Conservation (phyloP, 148 eudicot genomes). For the Chenopodium quinoa region DNA sequence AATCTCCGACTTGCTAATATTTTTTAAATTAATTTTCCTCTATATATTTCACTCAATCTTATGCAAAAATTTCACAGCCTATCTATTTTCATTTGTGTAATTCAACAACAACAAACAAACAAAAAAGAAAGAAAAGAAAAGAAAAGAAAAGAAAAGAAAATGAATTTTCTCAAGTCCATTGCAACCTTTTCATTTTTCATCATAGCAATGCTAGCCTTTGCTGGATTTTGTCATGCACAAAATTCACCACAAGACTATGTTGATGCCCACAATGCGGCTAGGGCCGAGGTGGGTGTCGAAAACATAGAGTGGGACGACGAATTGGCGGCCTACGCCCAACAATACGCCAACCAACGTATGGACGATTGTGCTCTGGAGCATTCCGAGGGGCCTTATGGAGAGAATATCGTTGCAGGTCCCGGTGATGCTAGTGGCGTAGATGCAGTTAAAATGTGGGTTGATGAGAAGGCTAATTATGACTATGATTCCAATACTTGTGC, state of each 20-base stretch:
- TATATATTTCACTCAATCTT: too few relatives aligned
- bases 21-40: too few relatives aligned
- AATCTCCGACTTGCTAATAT: too few relatives aligned
- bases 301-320: conserved; percentile 23
- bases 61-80: too few relatives aligned
- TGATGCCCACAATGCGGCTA: conserved; percentile 31
- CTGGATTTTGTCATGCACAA: conserved; percentile 27
- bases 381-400: conserved; percentile 23
- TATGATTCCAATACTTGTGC: conserved; percentile 35
- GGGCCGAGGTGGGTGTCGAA: conserved; percentile 31
- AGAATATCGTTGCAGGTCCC: conserved; percentile 14
- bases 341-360: conserved; percentile 29
- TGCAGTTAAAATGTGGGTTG: conserved; percentile 30
- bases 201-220: conserved; percentile 7
- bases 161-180: background rate
- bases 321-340: conserved; percentile 31
- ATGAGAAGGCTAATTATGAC: conserved; percentile 30
- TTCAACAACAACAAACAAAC: too few relatives aligned
- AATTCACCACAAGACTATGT: conserved; percentile 35
- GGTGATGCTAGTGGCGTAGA: background rate
- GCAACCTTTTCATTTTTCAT: background rate
- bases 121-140: background rate
- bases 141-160: background rate
- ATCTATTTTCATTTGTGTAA: too few relatives aligned
- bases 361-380: conserved; percentile 29